phyloP scores from a whole-genome alignment of 2,329 filamentous ascomycete species.

The Hypoxylon rubiginosum region DNA sequence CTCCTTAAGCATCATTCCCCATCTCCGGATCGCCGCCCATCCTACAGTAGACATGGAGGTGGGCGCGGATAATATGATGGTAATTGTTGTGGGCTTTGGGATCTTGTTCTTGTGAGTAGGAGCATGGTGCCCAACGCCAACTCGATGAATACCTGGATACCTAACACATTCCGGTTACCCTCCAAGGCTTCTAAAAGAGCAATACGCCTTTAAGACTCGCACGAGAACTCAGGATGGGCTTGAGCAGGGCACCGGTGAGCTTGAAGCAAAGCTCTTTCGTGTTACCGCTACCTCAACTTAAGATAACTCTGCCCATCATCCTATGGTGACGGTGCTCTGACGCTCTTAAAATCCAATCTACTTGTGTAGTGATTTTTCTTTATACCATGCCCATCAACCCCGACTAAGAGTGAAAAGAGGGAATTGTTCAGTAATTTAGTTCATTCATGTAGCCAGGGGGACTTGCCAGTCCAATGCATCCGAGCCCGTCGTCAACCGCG shows the following conservation, averaged over 20 bases:
- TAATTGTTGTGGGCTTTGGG: not conserved
- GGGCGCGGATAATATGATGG: not conserved
- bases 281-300: not conserved
- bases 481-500: slow-evolving; percentile 25
- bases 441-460: slow-evolving; percentile 11
- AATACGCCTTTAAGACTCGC: not conserved
- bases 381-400: not conserved
- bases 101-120: too few relatives aligned
- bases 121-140: too few relatives aligned
- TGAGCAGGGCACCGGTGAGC: not conserved
- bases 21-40: too few relatives aligned
- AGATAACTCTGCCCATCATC: not conserved
- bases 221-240: not conserved
- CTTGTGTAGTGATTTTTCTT: not conserved
- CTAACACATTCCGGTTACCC: too few relatives aligned
- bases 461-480: slow-evolving; percentile 38
- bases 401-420: not conserved
- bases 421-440: not conserved
- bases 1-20: too few relatives aligned
- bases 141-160: not conserved
- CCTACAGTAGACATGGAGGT: too few relatives aligned
- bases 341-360: not conserved
- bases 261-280: not conserved
- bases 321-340: not conserved
- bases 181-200: not conserved